Evolutionary conservation across 2,329 filamentous ascomycete species (phyloP).

Genomic region (Fusarium sp.): DNA sequence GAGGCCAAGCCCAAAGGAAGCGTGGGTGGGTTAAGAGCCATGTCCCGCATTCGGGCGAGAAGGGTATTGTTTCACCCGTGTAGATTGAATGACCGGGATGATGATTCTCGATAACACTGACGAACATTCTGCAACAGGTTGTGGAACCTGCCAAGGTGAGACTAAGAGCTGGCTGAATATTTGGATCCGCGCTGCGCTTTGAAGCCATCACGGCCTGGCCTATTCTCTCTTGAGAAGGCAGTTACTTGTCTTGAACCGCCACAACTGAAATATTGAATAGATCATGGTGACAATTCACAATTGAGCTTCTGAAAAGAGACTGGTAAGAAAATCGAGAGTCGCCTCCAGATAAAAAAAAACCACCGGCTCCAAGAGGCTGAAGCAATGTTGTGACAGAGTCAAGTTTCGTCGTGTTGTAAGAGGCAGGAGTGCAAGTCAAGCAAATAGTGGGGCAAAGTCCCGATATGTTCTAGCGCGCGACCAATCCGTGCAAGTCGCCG

Average conservation of each 20-base stretch:
- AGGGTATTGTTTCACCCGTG: slow-evolving; percentile 35
- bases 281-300: neutral
- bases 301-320: slow-evolving; percentile 14
- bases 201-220: neutral
- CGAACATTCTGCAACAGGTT: slow-evolving; percentile 8
- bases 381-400: slow-evolving; percentile 60
- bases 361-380: slow-evolving; percentile 49
- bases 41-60: slow-evolving; percentile 35
- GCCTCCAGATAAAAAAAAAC: neutral
- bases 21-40: slow-evolving; percentile 16
- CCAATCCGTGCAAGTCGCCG: slow-evolving; percentile 24
- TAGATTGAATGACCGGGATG: slow-evolving; percentile 22
- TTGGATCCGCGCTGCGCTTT: neutral
- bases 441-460: slow-evolving; percentile 24
- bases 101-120: slow-evolving; percentile 2
- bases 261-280: slow-evolving; percentile 13
- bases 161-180: neutral
- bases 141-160: neutral
- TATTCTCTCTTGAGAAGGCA: neutral
- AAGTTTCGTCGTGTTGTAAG: slow-evolving; percentile 55
- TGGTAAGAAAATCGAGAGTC: neutral
- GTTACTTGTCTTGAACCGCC: neutral
- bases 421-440: slow-evolving; percentile 39
- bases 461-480: slow-evolving; percentile 7
- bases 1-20: slow-evolving; percentile 30